phyloP scores from a whole-genome alignment of 192 early-diverging fungal genomes.

The Podila clonocystis region DNA sequence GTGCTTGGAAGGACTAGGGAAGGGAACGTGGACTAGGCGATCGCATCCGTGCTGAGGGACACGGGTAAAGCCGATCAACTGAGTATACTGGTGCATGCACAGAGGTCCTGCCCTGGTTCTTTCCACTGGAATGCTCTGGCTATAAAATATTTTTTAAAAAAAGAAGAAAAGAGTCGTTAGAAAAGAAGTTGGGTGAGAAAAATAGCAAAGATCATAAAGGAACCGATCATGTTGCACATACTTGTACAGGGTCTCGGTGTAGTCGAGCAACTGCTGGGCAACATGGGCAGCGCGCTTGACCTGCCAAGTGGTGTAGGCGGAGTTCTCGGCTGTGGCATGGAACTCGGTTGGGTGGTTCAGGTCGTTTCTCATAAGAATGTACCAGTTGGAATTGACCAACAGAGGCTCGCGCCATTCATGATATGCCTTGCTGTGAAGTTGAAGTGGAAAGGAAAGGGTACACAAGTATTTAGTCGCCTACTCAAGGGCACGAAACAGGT shows the following conservation, averaged over 20 bases:
- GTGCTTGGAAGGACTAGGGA: conserved; percentile 58
- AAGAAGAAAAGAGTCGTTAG: background rate
- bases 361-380: conserved; percentile 76
- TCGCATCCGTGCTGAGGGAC: conserved; percentile 84
- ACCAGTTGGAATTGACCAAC: conserved; percentile 92
- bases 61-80: conserved; percentile 82
- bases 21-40: conserved; percentile 62
- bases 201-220: no score
- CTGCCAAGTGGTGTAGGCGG: conserved; percentile 79
- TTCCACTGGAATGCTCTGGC: conserved; percentile 70
- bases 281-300: conserved; percentile 82
- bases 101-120: conserved; percentile 70
- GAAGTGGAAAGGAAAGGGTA: background rate
- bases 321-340: conserved; percentile 38
- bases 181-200: background rate
- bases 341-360: conserved; percentile 58
- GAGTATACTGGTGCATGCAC: conserved; percentile 90
- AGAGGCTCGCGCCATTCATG: conserved; percentile 84
- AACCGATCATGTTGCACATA: conserved; percentile 13
- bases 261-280: conserved; percentile 71
- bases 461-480: background rate
- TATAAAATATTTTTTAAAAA: conserved; percentile 7
- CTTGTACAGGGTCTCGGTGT: conserved; percentile 78
- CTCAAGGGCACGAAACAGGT: no score
- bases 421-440: conserved; percentile 65